Evolutionary conservation across 2,329 filamentous ascomycete genomes (phyloP).

Genomic region (Aspergillus tamarii): DNA sequence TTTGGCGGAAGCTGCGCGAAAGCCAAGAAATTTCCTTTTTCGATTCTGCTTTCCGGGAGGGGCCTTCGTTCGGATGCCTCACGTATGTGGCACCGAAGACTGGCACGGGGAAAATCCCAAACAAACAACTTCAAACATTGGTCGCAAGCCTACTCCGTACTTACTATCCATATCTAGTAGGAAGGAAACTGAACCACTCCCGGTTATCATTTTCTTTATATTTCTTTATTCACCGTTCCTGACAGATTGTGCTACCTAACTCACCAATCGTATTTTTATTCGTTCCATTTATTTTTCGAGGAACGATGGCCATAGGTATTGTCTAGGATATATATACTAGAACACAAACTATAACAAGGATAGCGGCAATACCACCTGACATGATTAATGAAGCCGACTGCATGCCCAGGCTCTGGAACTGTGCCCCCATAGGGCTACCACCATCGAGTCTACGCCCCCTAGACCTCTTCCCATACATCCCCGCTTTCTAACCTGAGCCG

Average conservation of each 20-base stretch:
- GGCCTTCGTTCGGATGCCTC: background rate
- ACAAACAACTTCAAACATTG: background rate
- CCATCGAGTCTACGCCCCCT: background rate
- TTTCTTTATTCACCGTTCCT: background rate
- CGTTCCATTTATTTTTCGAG: too few species aligned
- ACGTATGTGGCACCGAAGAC: background rate
- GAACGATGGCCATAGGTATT: too few species aligned
- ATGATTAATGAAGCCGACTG: background rate
- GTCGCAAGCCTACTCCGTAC: too few species aligned
- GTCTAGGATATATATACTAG: background rate
- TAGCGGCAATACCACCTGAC: background rate
- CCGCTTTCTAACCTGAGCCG: slow-evolving; percentile 10
- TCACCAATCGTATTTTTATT: too few species aligned
- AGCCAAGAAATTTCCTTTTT: slow-evolving; percentile 12
- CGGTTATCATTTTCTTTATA: background rate
- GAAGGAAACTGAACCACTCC: background rate
- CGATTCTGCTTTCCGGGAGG: background rate
- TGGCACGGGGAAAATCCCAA: too few species aligned
- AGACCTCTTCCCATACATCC: slow-evolving; percentile 4
- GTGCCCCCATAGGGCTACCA: slow-evolving; percentile 3
- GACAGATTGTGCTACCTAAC: background rate
- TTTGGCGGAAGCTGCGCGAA: slow-evolving; percentile 5
- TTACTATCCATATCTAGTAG: too few species aligned
- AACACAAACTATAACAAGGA: background rate
- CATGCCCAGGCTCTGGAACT: background rate